Base-by-base conservation (phyloP, 371 early-diverging fungal genomes). In the Rhizomucor miehei region DNA sequence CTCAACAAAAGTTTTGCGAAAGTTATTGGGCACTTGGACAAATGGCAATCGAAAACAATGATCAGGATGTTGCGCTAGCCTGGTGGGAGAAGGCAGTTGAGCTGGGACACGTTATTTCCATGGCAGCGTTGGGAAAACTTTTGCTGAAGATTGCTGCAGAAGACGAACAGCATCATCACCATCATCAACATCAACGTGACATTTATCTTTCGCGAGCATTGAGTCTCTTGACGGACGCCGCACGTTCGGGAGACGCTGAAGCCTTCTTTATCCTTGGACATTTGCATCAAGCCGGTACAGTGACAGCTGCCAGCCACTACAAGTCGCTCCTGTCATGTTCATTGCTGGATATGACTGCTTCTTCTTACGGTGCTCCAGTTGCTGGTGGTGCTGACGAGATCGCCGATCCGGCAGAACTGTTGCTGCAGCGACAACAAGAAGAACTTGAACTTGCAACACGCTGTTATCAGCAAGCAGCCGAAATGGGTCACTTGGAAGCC, bases 401-500 rank as follows among this genome's bases (percentile, higher is more conserved):
- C 17, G 53, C 48, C 19, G 21, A 52, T 29, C 36, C n/a, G 19
- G 37, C 43, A 2, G 44, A 49, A 1, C 16, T 38, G 1, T 24
- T 36, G 6, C 48, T 54, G 14, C 54, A 64, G 16, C 54, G 49
- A 11, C 71, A 71, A 37, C 45, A 66, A 49, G 65, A 71, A 40
- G 65, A 69, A 54, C 65, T 65, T 10, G 69, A 63, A 43, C 34
- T 68, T 36, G 75, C 75, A 9, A 71, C 62, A 12, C 49, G 52
- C 24, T 70, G 62, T 17, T 73, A 71, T 53, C 71, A 73, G 60
- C 62, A 52, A 9, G 79, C 79, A n/a, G 68, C 79, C 1, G 34
- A 25, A 1, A 20, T 65, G 13, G 75, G 73, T 13, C 62, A 68
- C 48, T 51, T 73, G 23, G 64, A 75, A 49, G 71, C 72, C 5